These are phyloP conservation scores for Talaromyces proteolyticus DNA, from an alignment of 495 filamentous ascomycete genomes.

Conservation along the genomic window DNA sequence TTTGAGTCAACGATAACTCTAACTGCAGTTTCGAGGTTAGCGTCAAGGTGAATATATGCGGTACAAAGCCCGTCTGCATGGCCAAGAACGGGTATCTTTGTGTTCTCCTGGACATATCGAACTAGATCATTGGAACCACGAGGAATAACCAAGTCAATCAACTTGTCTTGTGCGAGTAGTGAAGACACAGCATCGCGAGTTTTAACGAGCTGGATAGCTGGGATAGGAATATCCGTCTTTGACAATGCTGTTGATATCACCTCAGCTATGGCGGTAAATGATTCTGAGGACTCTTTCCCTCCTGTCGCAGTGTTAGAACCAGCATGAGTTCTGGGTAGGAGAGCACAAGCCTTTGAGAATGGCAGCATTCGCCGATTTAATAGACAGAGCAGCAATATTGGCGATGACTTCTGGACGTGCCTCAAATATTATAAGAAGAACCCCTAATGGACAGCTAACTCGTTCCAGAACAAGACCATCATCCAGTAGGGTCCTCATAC, in stretches of 20 bases:
- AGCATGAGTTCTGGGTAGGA: neutral
- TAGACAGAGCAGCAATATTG: conserved; percentile 93
- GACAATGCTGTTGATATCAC: conserved; percentile 77
- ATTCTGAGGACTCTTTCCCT: conserved; percentile 92
- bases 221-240: conserved; percentile 72
- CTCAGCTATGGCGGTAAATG: conserved; percentile 81
- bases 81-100: conserved; percentile 91
- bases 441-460: conserved; percentile 89
- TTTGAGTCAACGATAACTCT: conserved; percentile 89
- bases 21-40: conserved; percentile 62
- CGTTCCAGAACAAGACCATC: conserved; percentile 79
- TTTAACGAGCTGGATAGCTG: conserved; percentile 85
- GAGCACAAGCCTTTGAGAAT: conserved; percentile 77
- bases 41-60: conserved; percentile 80
- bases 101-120: conserved; percentile 78
- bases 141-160: conserved; percentile 94
- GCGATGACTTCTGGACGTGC: conserved; percentile 97
- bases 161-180: conserved; percentile 72
- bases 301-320: conserved; percentile 36
- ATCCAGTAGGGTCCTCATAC: conserved; percentile 79
- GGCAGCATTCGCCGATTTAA: conserved; percentile 96
- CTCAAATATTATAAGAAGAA: conserved; percentile 96
- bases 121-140: conserved; percentile 92
- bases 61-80: conserved; percentile 94
- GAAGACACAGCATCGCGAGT: conserved; percentile 84